phyloP scores from a whole-genome alignment of 2,329 filamentous ascomycete genomes.

The Xylaria sp. region DNA sequence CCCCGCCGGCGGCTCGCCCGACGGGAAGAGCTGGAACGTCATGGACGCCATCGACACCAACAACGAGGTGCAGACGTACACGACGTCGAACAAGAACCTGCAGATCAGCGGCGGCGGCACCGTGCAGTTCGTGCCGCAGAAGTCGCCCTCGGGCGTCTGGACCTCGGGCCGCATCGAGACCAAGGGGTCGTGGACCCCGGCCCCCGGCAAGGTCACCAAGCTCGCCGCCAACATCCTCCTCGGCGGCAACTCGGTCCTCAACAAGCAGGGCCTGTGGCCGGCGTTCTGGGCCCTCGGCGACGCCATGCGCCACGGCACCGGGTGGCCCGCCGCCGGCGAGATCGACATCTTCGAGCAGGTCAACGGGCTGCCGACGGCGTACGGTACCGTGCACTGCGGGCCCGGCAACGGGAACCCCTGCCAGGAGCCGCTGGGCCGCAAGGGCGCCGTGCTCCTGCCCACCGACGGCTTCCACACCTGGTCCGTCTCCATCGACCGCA shows the following conservation, averaged over 20 bases:
- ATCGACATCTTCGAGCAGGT: constrained; percentile 61
- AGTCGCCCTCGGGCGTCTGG: constrained; percentile 47
- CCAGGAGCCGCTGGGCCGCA: constrained; percentile 52
- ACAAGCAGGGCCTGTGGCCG: constrained; percentile 60
- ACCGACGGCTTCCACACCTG: constrained; percentile 52
- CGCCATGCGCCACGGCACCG: constrained; percentile 48
- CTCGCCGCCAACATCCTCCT: constrained; percentile 52
- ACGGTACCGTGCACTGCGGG: constrained; percentile 58
- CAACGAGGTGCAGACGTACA: constrained; percentile 56
- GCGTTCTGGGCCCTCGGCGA: constrained; percentile 62
- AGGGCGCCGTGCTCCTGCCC: constrained; percentile 40
- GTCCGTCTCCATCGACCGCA: constrained; percentile 54
- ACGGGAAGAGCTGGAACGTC: constrained; percentile 31
- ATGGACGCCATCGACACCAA: constrained; percentile 49
- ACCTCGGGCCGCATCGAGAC: constrained; percentile 59
- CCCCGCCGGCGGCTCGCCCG: constrained; percentile 29
- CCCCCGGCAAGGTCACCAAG: constrained; percentile 47
- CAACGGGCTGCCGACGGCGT: constrained; percentile 50
- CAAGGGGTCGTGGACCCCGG: constrained; percentile 50
- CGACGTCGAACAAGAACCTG: constrained; percentile 48
- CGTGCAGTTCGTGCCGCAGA: constrained; percentile 54
- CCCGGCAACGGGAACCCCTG: constrained; percentile 49
- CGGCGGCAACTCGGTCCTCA: constrained; percentile 41
- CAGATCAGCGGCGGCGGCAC: constrained; percentile 54
- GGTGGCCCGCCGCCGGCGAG: constrained; percentile 59